Evolutionary conservation across 352 stramenopile genomes (phyloP).

Genomic region (Phytophthora ramorum): DNA sequence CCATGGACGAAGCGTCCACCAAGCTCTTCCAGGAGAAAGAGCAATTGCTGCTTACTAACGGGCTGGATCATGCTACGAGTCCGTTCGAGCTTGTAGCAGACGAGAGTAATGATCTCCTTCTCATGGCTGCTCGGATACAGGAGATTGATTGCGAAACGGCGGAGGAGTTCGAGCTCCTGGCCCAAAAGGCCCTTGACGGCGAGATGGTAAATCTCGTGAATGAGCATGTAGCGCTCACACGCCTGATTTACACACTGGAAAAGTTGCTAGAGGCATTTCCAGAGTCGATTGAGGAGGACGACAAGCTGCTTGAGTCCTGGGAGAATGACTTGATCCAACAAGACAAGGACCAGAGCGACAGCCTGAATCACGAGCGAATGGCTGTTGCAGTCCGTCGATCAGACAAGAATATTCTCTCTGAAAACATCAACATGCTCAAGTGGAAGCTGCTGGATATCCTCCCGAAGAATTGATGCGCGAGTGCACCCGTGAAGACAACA

Average conservation of each 20-base stretch:
- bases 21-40: conserved; percentile 58
- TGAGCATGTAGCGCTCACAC: conserved; percentile 55
- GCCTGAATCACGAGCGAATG: conserved; percentile 60
- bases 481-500: conserved; percentile 2
- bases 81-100: conserved; percentile 72
- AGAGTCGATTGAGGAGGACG: conserved; percentile 51
- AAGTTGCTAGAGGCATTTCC: conserved; percentile 63
- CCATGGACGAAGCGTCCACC: conserved; percentile 60
- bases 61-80: conserved; percentile 64
- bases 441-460: conserved; percentile 70
- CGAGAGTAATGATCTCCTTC: conserved; percentile 70
- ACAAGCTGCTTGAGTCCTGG: conserved; percentile 42
- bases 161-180: conserved; percentile 44
- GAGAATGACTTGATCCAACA: conserved; percentile 27
- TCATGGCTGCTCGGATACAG: conserved; percentile 72
- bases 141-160: conserved; percentile 58
- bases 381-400: conserved; percentile 56
- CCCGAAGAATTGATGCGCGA: conserved; percentile 35
- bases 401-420: conserved; percentile 68
- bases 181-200: conserved; percentile 55
- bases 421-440: conserved; percentile 78
- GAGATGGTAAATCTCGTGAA: conserved; percentile 65
- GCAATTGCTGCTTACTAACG: conserved; percentile 48
- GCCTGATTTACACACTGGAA: conserved; percentile 71
- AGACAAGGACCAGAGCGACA: conserved; percentile 28